Base-by-base conservation (phyloP, 306 rosid species). In the Sicyos baderoa region DNA sequence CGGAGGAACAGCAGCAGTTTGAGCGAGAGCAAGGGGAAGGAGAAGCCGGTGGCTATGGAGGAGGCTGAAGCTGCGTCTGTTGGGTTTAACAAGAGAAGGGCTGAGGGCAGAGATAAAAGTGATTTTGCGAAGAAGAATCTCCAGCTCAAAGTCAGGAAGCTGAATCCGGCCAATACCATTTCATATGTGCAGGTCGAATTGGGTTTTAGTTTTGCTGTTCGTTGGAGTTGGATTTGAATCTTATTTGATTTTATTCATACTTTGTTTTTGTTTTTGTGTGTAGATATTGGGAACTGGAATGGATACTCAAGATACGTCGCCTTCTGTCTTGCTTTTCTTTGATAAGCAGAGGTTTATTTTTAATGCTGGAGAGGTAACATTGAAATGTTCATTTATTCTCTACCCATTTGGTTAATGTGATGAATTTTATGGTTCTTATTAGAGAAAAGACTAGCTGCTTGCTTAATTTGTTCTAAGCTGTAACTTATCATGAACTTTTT, bases 301-400 rank as follows among this genome's bases (percentile, higher is more conserved):
- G 93, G 95, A 89, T 74, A 93, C 97, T 76, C 95, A 89, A 64
- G 98, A 92, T 68, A 89, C 96, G 1, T 87, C 93, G 42, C 89
- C 98, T 59, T 81, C 97, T 0, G 90, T 93, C 56, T 67, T 87
- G 45, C 96, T 93, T 64, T 93, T 93, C 85, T 93, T 93, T 59
- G 97, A 93, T 80, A 89, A 82, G 37, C 89, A 87, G 45, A 85
- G 91, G 65, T 86, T 93, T 70, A 93, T 93, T 51, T 93, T 89
- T 72, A 88, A 93, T 81, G 95, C 91, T 48, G 98, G 95, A 32
- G 97, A 93, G 91, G 96, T 87, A 52, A 60, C 61, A 27, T 16
- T 54, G 50, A 10, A 21, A 18, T 37, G n/a, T 40, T 40, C 18
- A 56, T 56, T 61, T 61, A 5, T 35, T 6, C 50, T 62, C 51